Percentiles rank a stretch among this genome's conserved stretches.
phyloP scores from a whole-genome alignment of 129 eudicot species.

The Flaveria trinervia region DNA sequence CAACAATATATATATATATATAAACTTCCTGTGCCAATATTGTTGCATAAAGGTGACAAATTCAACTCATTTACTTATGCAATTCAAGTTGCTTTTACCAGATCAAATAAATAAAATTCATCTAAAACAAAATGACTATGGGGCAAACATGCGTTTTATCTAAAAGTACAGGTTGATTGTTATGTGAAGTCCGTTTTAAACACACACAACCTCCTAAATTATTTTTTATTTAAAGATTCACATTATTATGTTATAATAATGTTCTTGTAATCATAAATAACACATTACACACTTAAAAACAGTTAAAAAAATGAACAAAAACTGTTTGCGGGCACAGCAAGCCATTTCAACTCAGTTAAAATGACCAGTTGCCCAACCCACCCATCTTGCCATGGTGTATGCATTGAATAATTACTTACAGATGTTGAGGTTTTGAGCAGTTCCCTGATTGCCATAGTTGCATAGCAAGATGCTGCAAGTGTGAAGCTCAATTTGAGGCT shows the following conservation, averaged over 20 bases:
- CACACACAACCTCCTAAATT: neutral
- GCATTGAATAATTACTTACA: conserved; percentile 47
- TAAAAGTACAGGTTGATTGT: neutral
- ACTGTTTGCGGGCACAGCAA: neutral
- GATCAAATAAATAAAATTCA: neutral
- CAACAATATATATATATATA: neutral
- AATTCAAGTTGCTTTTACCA: neutral
- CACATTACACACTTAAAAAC: neutral
- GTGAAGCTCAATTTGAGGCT: conserved; percentile 86
- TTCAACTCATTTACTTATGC: too few relatives aligned
- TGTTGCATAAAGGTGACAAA: too few relatives aligned
- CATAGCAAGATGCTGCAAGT: conserved; percentile 90
- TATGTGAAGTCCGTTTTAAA: neutral
- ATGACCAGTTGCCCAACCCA: neutral
- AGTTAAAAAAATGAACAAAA: neutral
- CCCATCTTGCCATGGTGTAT: conserved; percentile 2
- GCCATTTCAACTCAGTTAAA: neutral
- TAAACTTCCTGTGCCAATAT: too few relatives aligned
- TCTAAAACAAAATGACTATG: neutral
- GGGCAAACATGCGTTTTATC: neutral
- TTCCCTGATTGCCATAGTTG: conserved; percentile 98
- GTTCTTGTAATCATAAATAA: neutral
- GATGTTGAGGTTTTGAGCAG: conserved; percentile 92
- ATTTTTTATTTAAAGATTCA: neutral
- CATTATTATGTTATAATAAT: neutral